Evolutionary conservation across 2,329 filamentous ascomycete species (phyloP), one percentile per base, ranked within the genome.

Genomic region (Herpotrichia juniperi): DNA sequence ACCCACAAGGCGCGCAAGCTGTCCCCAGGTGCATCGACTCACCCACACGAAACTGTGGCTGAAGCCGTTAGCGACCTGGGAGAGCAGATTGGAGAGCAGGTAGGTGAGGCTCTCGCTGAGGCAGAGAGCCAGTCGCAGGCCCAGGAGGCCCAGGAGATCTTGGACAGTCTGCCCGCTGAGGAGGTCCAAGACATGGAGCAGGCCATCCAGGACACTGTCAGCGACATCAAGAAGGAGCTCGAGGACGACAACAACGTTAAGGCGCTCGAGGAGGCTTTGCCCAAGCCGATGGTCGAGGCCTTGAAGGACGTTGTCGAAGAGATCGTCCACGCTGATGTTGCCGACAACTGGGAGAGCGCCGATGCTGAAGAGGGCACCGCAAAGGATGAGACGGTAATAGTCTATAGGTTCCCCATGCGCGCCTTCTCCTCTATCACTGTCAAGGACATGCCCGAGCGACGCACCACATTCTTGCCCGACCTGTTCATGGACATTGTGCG

Each of bases 341-440:
- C 86, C n/a, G 92, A 96, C 59, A 93, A 87, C 75, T 96, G 92
- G 92, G 92, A 96, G 78, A 96, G 88, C 58, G 90, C 89, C 3
- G 91, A 93, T 64, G 84, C 84, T 49, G 86, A 88, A 57, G 88
- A 89, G 53, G 86, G 67, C 81, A 85, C 68, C 42, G 83, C 85
- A 28, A 89, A 91, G 71, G 86, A 88, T 61, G 86, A 87, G 52
- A 81, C 86, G 22, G 86, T 96, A 59, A 87, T 85, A 69, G 93
- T 97, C 42, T 94, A 90, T 79, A 96, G 96, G 74, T 96, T 99
- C 73, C 94, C 94, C 14, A 91, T 99, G 88, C 91, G 89, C 74
- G 94, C 94, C 3, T 99, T 96, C 82, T 93, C 96, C 59, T 89
- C 93, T 17, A 94, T 99, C 68, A 87, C 85, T 11, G 84, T 97